Base-by-base conservation (phyloP, 2,329 filamentous ascomycete genomes). In the Paraphaeosphaeria minitans region DNA sequence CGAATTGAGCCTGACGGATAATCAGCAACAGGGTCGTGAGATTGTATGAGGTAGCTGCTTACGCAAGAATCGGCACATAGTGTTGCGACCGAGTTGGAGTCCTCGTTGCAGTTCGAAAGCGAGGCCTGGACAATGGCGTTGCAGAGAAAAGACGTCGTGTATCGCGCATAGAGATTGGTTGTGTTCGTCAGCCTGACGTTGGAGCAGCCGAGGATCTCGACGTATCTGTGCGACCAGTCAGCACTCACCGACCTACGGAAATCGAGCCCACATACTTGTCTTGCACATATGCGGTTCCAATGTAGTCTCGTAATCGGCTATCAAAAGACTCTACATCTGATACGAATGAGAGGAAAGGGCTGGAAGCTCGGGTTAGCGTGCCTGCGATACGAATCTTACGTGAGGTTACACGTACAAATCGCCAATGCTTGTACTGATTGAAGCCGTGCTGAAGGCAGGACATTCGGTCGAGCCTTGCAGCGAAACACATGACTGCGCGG, bases 61-160 rank as follows among this genome's bases (percentile, higher is more conserved):
- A 91, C 92, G 78, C 95, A 99, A 64, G 91, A 89, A 63, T 95
- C 90, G 47, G 94, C 95, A 77, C 95, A 99, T 16, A 98, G 82
- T 1, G 95, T 93, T 58, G 83, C 82, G 5, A 91, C 80, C 31
- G 83, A 78, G n/a, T 82, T 76, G 0, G 88, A 84, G 47, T 53
- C 31, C 16, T 96, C 80, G 21, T 80, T 78, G 78, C 95, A 99
- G 27, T 84, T 73, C 12, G 79, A 74, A 68, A 89, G 87, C 5
- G 95, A 98, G 73, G 92, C 93, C 78, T 99, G 95, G 52, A 99
- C 86, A 72, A 99, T 90, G 65, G 91, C 85, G 82, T 96, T 98
- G 84, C 95, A 99, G 64, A 99, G 85, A 63, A 96, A 89, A 61
- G 91, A 95, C 48, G 88, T 95, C 5, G 94, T 96, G 79, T 94